These are phyloP conservation scores for Talaromyces sp. DNA, from an alignment of 2,329 filamentous ascomycete species.

Conservation along the genomic window DNA sequence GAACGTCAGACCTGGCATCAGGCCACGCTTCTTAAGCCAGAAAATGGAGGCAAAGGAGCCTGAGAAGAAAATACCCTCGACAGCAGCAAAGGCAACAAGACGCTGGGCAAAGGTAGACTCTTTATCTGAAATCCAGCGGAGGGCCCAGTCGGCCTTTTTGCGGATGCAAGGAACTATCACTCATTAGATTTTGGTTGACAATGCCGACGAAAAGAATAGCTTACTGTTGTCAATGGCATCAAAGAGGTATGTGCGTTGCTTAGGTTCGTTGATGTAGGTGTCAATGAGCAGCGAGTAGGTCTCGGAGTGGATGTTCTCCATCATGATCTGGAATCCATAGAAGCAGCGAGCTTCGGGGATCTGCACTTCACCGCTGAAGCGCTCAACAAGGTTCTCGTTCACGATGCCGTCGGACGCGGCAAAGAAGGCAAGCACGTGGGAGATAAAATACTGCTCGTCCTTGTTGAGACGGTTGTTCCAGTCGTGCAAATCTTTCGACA, in stretches of 20 bases:
- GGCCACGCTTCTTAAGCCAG: constrained; percentile 99
- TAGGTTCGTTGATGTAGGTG: constrained; percentile 97
- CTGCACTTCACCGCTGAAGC: constrained; percentile 95
- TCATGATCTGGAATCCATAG: constrained; percentile 99
- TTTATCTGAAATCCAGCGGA: constrained; percentile 89
- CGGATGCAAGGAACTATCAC: constrained; percentile 83
- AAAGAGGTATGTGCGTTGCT: constrained; percentile 90
- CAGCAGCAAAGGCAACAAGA: constrained; percentile 91
- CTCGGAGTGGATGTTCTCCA: constrained; percentile 99
- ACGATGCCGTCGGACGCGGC: constrained; percentile 98
- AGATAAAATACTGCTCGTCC: constrained; percentile 97
- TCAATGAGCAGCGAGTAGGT: constrained; percentile 99
- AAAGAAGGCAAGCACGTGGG: constrained; percentile 98
- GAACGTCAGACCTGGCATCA: constrained; percentile 98
- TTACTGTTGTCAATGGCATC: constrained; percentile 96
- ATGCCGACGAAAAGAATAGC: constrained; percentile 23
- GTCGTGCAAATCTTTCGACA: constrained; percentile 97
- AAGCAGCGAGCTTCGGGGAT: constrained; percentile 98
- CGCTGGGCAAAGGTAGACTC: constrained; percentile 93
- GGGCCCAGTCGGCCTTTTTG: constrained; percentile 98
- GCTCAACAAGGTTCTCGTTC: constrained; percentile 98
- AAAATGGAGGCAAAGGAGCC: constrained; percentile 98
- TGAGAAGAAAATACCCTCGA: constrained; percentile 99
- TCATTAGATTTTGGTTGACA: not conserved
- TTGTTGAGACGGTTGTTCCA: constrained; percentile 98